Evolutionary conservation across 2,329 filamentous ascomycete genomes (phyloP).

Genomic region (Monilinia fructicola): DNA sequence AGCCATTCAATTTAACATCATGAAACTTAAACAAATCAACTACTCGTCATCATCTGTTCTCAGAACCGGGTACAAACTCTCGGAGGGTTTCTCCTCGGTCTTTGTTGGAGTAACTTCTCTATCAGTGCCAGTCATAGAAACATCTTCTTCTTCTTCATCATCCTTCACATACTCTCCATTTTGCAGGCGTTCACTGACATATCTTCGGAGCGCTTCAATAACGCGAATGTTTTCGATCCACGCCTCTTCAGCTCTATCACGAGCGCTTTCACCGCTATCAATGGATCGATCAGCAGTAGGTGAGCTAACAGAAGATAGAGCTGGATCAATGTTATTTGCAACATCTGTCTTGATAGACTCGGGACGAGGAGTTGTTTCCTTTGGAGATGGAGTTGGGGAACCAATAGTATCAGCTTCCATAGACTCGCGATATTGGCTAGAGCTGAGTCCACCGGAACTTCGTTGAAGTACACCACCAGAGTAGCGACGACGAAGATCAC

Average conservation of each 20-base stretch:
- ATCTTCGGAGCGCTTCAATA: slow-evolving; percentile 61
- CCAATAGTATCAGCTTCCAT: slow-evolving; percentile 37
- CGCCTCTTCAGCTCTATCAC: slow-evolving; percentile 60
- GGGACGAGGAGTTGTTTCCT: slow-evolving; percentile 36
- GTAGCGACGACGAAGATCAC: slow-evolving; percentile 63
- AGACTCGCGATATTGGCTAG: slow-evolving; percentile 17
- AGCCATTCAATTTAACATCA: neutral
- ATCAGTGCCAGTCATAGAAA: slow-evolving; percentile 29
- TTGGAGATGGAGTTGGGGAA: slow-evolving; percentile 36
- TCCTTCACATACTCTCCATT: slow-evolving; percentile 52
- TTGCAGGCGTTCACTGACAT: slow-evolving; percentile 57
- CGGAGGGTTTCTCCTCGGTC: slow-evolving; percentile 22
- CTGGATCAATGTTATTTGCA: slow-evolving; percentile 39
- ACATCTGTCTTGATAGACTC: slow-evolving; percentile 44
- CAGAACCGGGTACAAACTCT: slow-evolving; percentile 34
- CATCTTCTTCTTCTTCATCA: slow-evolving; percentile 30
- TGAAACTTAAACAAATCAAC: neutral
- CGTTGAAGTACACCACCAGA: slow-evolving; percentile 67
- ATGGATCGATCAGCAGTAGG: slow-evolving; percentile 55
- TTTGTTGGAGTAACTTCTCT: slow-evolving; percentile 12
- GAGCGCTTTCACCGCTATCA: slow-evolving; percentile 51
- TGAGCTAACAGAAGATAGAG: slow-evolving; percentile 48
- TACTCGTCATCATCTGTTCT: slow-evolving; percentile 29
- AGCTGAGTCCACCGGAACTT: slow-evolving; percentile 43
- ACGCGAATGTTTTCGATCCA: slow-evolving; percentile 67